These are phyloP conservation scores for Diaporthe capsici DNA, from an alignment of 2,329 filamentous ascomycete species.

Conservation along the genomic window DNA sequence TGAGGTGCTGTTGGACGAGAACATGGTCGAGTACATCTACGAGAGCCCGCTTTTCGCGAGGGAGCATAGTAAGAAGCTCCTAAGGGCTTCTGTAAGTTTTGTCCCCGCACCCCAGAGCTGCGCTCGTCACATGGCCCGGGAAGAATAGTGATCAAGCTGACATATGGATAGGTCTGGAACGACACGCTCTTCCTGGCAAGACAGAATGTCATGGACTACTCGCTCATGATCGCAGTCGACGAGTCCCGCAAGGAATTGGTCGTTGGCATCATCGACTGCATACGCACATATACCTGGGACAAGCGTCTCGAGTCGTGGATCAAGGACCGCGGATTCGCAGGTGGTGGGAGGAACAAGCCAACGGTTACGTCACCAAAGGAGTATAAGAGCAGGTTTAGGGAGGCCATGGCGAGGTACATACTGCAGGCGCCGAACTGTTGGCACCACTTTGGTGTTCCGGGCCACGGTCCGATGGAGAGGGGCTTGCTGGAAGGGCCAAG, in stretches of 20 bases:
- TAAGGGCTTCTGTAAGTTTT: conserved; percentile 77
- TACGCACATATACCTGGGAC: conserved; percentile 98
- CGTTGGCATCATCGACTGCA: conserved; percentile 98
- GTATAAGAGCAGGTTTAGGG: conserved; percentile 95
- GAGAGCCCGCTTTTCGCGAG: conserved; percentile 95
- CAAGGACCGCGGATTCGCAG: conserved; percentile 91
- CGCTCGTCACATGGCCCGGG: background rate
- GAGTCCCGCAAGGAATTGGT: conserved; percentile 91
- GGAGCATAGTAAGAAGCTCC: conserved; percentile 94
- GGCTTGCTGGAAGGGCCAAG: conserved; percentile 22
- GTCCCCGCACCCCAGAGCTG: too few species aligned
- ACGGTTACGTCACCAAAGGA: conserved; percentile 98
- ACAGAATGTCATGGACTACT: conserved; percentile 99
- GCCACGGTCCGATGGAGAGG: conserved; percentile 46
- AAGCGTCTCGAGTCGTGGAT: conserved; percentile 99
- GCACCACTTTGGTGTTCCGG: conserved; percentile 72
- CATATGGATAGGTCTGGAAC: conserved; percentile 77
- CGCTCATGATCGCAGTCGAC: conserved; percentile 97
- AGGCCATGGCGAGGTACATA: conserved; percentile 92
- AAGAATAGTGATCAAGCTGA: background rate
- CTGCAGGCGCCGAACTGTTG: conserved; percentile 82
- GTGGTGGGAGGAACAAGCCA: conserved; percentile 83
- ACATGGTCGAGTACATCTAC: conserved; percentile 99
- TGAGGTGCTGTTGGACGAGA: conserved; percentile 96
- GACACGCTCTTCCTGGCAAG: conserved; percentile 95